phyloP scores from a whole-genome alignment of 257 asterid genomes.

The Ilex asprella region DNA sequence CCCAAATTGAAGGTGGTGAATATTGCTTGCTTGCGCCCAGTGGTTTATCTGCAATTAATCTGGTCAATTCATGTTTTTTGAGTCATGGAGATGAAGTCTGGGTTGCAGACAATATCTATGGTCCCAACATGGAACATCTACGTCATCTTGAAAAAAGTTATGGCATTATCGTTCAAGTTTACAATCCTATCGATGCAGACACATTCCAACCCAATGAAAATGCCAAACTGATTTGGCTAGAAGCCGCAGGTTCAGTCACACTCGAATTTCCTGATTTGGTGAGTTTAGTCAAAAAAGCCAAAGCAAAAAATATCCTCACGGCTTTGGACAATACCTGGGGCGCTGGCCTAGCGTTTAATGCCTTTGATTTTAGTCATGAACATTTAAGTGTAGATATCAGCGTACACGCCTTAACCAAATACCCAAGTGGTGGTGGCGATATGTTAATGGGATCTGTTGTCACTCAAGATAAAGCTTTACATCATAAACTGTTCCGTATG shows the following conservation, averaged over 20 bases:
- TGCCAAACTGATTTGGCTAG: background rate
- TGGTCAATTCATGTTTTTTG: background rate
- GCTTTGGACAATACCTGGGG: background rate
- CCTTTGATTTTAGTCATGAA: background rate
- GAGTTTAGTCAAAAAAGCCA: background rate
- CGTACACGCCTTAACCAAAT: background rate
- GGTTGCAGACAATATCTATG: background rate
- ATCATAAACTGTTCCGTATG: background rate
- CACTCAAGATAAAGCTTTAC: background rate
- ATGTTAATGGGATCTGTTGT: background rate
- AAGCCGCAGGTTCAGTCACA: background rate
- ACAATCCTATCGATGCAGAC: background rate
- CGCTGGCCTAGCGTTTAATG: background rate
- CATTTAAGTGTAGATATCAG: background rate
- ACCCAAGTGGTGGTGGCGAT: background rate
- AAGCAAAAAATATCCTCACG: background rate
- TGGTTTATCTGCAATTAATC: background rate
- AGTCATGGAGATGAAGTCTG: background rate
- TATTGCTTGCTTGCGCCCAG: background rate
- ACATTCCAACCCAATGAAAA: background rate
- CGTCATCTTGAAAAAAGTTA: background rate
- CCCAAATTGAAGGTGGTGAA: background rate
- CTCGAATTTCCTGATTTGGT: background rate
- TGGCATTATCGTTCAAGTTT: background rate
- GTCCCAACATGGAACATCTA: background rate